Conservation (phyloP, 2,329 filamentous ascomycete species). For the Rhexocercosporidium sp. region DNA sequence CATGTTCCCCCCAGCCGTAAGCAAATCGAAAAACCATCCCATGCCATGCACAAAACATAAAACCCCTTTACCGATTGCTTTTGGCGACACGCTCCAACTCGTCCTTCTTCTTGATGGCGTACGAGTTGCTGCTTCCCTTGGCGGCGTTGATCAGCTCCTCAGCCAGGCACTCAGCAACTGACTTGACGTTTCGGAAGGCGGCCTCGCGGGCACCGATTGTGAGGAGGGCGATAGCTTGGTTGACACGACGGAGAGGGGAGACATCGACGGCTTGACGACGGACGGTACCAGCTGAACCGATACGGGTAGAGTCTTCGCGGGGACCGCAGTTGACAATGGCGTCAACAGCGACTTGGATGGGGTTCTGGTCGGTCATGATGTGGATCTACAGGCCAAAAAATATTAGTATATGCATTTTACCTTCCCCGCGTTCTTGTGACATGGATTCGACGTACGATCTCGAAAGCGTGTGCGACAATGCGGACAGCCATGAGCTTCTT, state of each 20-base stretch:
- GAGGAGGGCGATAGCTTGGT: slow-evolving; percentile 99
- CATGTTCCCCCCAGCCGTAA: slow-evolving; percentile 36
- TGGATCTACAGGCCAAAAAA: slow-evolving; percentile 71
- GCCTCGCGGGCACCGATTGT: slow-evolving; percentile 99
- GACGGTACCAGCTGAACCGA: slow-evolving; percentile 99
- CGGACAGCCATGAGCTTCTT: slow-evolving; percentile 99
- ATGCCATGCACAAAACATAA: slow-evolving; percentile 40
- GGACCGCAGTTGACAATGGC: slow-evolving; percentile 99
- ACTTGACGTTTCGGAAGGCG: slow-evolving; percentile 99
- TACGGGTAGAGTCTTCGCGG: slow-evolving; percentile 99
- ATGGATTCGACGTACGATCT: slow-evolving; percentile 79
- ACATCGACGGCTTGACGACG: slow-evolving; percentile 99
- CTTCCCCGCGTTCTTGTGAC: slow-evolving; percentile 2
- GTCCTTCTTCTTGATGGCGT: slow-evolving; percentile 99
- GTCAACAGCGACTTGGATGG: slow-evolving; percentile 98
- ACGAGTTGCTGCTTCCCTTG: slow-evolving; percentile 99
- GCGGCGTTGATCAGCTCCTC: slow-evolving; percentile 99
- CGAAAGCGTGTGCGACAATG: slow-evolving; percentile 98
- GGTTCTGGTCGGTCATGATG: slow-evolving; percentile 99
- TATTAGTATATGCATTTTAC: slow-evolving; percentile 8
- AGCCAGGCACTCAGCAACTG: slow-evolving; percentile 97
- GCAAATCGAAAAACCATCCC: slow-evolving; percentile 42
- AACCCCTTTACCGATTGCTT: slow-evolving; percentile 92
- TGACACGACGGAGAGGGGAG: slow-evolving; percentile 97
- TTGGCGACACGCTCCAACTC: slow-evolving; percentile 99